Base-by-base conservation (phyloP, 768 basidiomycete genomes). In the Crassisporium funariophilum region DNA sequence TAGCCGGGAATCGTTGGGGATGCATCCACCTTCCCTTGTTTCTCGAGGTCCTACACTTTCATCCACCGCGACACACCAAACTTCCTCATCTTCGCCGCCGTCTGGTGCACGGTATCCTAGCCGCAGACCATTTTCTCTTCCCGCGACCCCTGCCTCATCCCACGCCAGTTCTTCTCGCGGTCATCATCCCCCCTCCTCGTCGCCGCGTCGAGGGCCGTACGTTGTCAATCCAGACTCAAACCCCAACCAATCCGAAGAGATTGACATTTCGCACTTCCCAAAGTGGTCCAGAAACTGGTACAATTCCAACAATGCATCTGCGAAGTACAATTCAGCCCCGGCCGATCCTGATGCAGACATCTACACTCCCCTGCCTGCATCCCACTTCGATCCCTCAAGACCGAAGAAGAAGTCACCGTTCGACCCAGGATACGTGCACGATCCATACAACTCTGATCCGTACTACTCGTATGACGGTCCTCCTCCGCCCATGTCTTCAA, bases 241-340 rank as follows among this genome's bases (percentile, higher is more conserved):
- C 23, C 52, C 34, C 36, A 64, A 71, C 33, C 62, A 73, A 19
- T 29, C 54, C 2, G 51, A 62, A 1, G 81, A 83, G 51, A 74
- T 83, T 31, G 82, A 85, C 59, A 73, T 82, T 23, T 70, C 80
- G 11, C 75, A 75, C 29, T 86, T 86, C 61, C 84, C 86, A 12
- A 68, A 75, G 13, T 86, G 81, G 78, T 79, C 84, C 19, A 71
- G 77, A 19, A 69, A 70, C 10, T 87, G 84, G 84, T 86, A 86
- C 58, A 65, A 72, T 35, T 42, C 62, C 5, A 56, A 59, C 37
- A 52, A 49, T 29, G 39, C 43, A 35, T 29, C 38, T 19, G 41
- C 45, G 29, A 35, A 40, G 17, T 38, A 40, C 24, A 50, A 45
- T 10, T 47, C 50, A 56, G 47, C 58, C 57, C 39, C 21, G 12